These are phyloP conservation scores for Phytophthora vignae DNA, from an alignment of 352 stramenopile species.

Conservation along the genomic window DNA sequence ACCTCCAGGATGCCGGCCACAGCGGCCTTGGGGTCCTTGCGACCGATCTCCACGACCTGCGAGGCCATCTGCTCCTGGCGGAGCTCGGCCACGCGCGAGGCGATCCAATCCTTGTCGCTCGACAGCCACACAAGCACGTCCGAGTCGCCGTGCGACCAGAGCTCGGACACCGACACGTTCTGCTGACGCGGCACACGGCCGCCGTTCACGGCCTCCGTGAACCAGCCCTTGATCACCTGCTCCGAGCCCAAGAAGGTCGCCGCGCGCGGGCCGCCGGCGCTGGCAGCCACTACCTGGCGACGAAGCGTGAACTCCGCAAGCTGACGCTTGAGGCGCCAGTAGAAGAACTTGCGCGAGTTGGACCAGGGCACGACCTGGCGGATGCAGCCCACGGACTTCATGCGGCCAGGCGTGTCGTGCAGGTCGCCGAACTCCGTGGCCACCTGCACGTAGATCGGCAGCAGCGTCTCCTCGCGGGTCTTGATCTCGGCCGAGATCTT, in stretches of 20 bases:
- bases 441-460: constrained; percentile 98
- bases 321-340: constrained; percentile 98
- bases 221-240: constrained; percentile 81
- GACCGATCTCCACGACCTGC: constrained; percentile 81
- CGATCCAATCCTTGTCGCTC: constrained; percentile 84
- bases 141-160: constrained; percentile 78
- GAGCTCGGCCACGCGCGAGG: constrained; percentile 61
- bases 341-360: constrained; percentile 97
- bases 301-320: constrained; percentile 96
- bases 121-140: constrained; percentile 84
- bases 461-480: constrained; percentile 91
- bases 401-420: constrained; percentile 99
- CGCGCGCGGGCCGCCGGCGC: constrained; percentile 38
- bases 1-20: constrained; percentile 87
- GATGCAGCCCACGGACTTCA: constrained; percentile 99
- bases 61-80: constrained; percentile 73
- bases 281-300: constrained; percentile 54
- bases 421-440: constrained; percentile 99
- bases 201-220: constrained; percentile 82
- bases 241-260: constrained; percentile 63
- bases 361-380: constrained; percentile 96
- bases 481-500: constrained; percentile 93
- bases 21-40: constrained; percentile 84
- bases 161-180: constrained; percentile 70
- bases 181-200: constrained; percentile 69